Evolutionary conservation across 2,329 filamentous ascomycete genomes (phyloP).

Genomic region (Paecilomyces niveus): DNA sequence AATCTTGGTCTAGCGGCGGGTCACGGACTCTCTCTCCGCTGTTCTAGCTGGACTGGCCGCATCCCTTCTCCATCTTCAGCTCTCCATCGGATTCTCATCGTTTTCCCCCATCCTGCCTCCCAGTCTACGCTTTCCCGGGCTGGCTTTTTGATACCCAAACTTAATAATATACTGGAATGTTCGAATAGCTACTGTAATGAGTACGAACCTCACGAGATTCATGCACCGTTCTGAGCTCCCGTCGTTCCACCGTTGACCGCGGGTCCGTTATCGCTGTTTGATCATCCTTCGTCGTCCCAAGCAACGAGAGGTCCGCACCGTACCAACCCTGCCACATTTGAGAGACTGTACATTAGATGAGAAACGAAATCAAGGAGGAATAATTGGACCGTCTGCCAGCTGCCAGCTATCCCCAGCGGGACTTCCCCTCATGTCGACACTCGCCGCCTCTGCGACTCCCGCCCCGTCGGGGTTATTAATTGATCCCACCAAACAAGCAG

Average conservation of each 20-base stretch:
- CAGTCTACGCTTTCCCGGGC: not conserved
- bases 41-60: slow-evolving; percentile 11
- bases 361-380: not conserved
- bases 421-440: not conserved
- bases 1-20: slow-evolving; percentile 10
- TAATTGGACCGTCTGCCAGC: not conserved
- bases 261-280: not conserved
- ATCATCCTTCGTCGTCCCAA: not conserved
- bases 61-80: slow-evolving; percentile 4
- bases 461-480: slow-evolving; percentile 27
- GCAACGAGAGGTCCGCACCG: not conserved
- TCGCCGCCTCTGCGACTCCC: not conserved
- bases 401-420: not conserved
- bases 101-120: slow-evolving; percentile 1
- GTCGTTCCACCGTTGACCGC: not conserved
- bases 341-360: not conserved
- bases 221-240: not conserved
- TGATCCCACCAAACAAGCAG: slow-evolving; percentile 39
- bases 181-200: not conserved
- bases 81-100: slow-evolving; percentile 1
- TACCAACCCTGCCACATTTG: not conserved
- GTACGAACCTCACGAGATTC: not conserved
- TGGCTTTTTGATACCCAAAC: not conserved
- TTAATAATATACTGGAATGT: not conserved
- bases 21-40: slow-evolving; percentile 3